These are phyloP conservation scores for Apiotrichum montevideense DNA, from an alignment of 1,284 basidiomycete genomes.

Conservation along the genomic window DNA sequence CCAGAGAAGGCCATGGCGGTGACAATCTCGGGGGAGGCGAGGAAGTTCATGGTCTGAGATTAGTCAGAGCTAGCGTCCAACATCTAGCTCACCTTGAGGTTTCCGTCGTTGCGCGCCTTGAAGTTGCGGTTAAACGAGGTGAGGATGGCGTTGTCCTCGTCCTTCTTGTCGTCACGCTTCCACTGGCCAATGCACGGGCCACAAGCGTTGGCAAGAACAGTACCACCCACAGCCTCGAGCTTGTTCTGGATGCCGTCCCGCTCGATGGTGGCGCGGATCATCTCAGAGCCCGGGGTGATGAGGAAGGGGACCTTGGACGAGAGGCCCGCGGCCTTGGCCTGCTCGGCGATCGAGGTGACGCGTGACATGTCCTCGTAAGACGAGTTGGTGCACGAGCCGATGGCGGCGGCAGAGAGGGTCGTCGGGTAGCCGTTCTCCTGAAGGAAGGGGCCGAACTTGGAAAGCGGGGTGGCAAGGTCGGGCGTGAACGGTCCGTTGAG, in stretches of 20 bases:
- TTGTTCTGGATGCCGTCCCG: constrained; percentile 88
- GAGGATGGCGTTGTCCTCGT: constrained; percentile 91
- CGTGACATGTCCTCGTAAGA: constrained; percentile 99
- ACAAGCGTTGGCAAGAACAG: constrained; percentile 97
- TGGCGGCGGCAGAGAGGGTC: constrained; percentile 94
- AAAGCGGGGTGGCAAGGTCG: constrained; percentile 91
- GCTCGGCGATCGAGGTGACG: constrained; percentile 84
- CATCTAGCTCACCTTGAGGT: constrained; percentile 52
- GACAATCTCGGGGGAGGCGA: constrained; percentile 93
- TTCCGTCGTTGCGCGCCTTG: constrained; percentile 96
- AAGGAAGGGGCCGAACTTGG: constrained; percentile 85
- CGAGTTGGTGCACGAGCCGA: constrained; percentile 99
- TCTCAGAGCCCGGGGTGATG: constrained; percentile 96
- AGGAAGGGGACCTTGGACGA: constrained; percentile 91
- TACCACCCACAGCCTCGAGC: constrained; percentile 81
- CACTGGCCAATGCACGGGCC: constrained; percentile 99
- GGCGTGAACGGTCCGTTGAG: constrained; percentile 99
- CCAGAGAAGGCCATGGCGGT: constrained; percentile 98
- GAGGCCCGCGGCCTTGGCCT: constrained; percentile 82
- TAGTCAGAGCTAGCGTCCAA: constrained; percentile 49
- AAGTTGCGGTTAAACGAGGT: constrained; percentile 98
- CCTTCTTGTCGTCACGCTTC: constrained; percentile 86
- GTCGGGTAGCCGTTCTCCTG: constrained; percentile 95
- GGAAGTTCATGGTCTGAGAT: constrained; percentile 68
- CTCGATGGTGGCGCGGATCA: constrained; percentile 94